Evolutionary conservation across 2,329 filamentous ascomycete species (phyloP), one percentile per base, ranked within the genome.

Genomic region (Fusarium nodosum): DNA sequence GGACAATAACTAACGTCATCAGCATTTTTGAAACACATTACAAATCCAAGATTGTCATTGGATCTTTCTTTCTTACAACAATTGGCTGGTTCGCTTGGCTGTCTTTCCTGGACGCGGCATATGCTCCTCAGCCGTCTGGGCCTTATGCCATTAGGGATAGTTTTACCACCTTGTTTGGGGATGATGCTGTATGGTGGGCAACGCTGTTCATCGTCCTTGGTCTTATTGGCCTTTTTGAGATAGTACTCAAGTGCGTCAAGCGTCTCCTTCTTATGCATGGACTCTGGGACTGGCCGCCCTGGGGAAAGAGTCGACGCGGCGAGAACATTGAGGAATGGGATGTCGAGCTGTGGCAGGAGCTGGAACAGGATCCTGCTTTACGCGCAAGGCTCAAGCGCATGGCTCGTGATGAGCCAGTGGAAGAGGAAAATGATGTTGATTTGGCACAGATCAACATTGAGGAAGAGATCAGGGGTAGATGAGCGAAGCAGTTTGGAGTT

Each of bases 1-100:
- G 13, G 41, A 31, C 5, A 12, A 30, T 48, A 30, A 36, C 78
- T 79, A 72, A 78, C 59, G 6, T 4, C 24, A 13, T 20, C 71
- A 80, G 88, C 69, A 87, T 92, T 64, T 84, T 97, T 55, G 93
- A 96, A 79, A 91, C 91, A 12, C 91, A 94, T 79, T 90, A 91
- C 82, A 93, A 93, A 74, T 88, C 90, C 1, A 73, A 86, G 57
- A 84, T 93, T 30, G 88, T 92, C 33, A 83, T 86, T 69, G 78
- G 82, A 39, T 83, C 83, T 36, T 88, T 91, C 77, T 77, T 87
- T 69, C 74, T 90, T 70, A 91, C 89, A 7, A 81, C 87, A 6
- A 77, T 79, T 5, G 93, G 92, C 30, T 97, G 93, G 87, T 88
- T 84, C 77, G 79, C 78, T 5, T 97, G 93, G 93, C 90, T 93